phyloP scores from a whole-genome alignment of 352 stramenopile species.

The Globisporangium middletonii region DNA sequence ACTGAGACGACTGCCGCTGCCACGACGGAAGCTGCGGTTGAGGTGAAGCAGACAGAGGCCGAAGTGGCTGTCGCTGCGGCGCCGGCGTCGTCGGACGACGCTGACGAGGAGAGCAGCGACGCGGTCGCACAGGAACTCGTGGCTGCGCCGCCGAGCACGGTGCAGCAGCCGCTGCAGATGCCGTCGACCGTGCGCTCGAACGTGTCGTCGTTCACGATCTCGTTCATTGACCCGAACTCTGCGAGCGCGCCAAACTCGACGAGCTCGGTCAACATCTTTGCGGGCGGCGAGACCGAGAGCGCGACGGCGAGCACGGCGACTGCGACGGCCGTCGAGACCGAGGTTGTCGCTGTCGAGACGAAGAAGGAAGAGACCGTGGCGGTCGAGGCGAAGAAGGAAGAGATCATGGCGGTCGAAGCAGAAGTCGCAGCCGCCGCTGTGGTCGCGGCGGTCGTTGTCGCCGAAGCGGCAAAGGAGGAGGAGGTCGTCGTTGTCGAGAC shows the following conservation, averaged over 20 bases:
- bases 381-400: background rate
- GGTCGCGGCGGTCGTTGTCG: conserved; percentile 1
- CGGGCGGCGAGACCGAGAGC: conserved; percentile 1
- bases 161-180: conserved; percentile 24
- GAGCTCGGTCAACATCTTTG: conserved; percentile 9
- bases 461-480: background rate
- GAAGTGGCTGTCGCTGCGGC: background rate
- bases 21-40: background rate
- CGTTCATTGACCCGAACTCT: conserved; percentile 41
- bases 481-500: conserved; percentile 2
- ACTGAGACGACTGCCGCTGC: background rate
- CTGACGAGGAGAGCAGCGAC: conserved; percentile 19
- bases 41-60: background rate
- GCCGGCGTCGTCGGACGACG: background rate
- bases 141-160: conserved; percentile 9
- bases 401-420: background rate
- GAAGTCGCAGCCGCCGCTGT: background rate
- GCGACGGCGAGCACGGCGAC: background rate
- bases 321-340: background rate
- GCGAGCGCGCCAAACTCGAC: conserved; percentile 3
- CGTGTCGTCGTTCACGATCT: conserved; percentile 50
- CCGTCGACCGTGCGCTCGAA: conserved; percentile 40
- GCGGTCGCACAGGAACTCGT: conserved; percentile 16
- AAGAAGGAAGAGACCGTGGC: background rate
- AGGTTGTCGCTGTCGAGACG: background rate